These are phyloP conservation scores for Allantophomopsis cytisporea DNA, from an alignment of 2,329 filamentous ascomycete species.

Conservation along the genomic window DNA sequence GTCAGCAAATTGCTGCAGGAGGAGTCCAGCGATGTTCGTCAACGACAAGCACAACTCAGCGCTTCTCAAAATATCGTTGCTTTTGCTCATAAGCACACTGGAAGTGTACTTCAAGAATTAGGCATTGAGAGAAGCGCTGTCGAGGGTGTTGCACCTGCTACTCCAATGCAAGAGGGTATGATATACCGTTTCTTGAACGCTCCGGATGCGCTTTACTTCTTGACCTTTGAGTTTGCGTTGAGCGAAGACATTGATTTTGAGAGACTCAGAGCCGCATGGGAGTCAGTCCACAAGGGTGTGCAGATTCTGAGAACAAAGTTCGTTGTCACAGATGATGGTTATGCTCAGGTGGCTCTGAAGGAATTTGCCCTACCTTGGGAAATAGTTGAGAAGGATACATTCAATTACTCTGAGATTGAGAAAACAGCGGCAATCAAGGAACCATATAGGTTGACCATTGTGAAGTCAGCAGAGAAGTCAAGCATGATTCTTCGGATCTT, in stretches of 20 bases:
- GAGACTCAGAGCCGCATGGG: slow-evolving; percentile 43
- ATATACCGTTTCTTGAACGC: slow-evolving; percentile 54
- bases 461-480: background rate
- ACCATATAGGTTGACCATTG: slow-evolving; percentile 11
- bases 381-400: background rate
- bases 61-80: slow-evolving; percentile 24
- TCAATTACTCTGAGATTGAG: slow-evolving; percentile 8
- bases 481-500: slow-evolving; percentile 58
- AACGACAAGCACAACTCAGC: slow-evolving; percentile 12
- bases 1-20: slow-evolving; percentile 14
- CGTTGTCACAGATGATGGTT: slow-evolving; percentile 58
- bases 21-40: slow-evolving; percentile 1
- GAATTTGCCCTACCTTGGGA: slow-evolving; percentile 27
- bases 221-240: slow-evolving; percentile 53
- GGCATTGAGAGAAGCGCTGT: slow-evolving; percentile 36
- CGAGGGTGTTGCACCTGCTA: slow-evolving; percentile 69
- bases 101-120: slow-evolving; percentile 30
- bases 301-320: slow-evolving; percentile 65
- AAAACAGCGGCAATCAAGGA: slow-evolving; percentile 12
- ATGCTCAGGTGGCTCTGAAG: slow-evolving; percentile 56
- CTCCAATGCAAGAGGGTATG: slow-evolving; percentile 77
- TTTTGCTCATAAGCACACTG: slow-evolving; percentile 20
- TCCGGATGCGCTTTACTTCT: slow-evolving; percentile 56
- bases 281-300: slow-evolving; percentile 30
- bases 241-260: slow-evolving; percentile 25